Evolutionary conservation across 2,329 filamentous ascomycete genomes (phyloP).

Genomic region (Diaporthe citrichinensis): DNA sequence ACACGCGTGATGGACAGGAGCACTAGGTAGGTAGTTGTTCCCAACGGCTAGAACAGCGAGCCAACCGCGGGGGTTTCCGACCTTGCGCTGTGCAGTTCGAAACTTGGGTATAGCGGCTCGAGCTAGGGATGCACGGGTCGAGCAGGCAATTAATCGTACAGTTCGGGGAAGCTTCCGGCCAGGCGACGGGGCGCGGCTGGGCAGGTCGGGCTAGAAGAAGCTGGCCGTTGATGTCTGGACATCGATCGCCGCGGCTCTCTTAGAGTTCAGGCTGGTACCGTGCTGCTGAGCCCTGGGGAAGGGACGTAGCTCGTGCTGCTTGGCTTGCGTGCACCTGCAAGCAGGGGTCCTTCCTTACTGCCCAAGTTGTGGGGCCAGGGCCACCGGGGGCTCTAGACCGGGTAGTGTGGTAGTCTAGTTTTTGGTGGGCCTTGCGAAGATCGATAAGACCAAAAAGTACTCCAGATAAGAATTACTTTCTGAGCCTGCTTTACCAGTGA

Average conservation of each 20-base stretch:
- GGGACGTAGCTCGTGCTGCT: slow-evolving; percentile 23
- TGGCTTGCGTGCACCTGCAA: slow-evolving; percentile 5
- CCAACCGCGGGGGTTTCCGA: slow-evolving; percentile 20
- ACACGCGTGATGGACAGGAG: slow-evolving; percentile 22
- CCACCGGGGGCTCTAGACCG: neutral
- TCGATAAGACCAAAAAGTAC: slow-evolving; percentile 24
- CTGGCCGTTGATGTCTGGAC: slow-evolving; percentile 14
- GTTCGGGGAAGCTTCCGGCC: slow-evolving; percentile 25
- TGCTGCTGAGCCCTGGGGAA: slow-evolving; percentile 6
- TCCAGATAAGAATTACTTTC: slow-evolving; percentile 12
- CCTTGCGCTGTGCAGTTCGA: slow-evolving; percentile 6
- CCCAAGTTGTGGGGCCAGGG: neutral
- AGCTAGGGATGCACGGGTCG: slow-evolving; percentile 13
- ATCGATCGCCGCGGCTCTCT: slow-evolving; percentile 13
- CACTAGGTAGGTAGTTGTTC: neutral
- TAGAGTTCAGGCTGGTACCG: neutral
- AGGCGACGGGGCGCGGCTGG: neutral
- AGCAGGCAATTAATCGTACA: slow-evolving; percentile 1
- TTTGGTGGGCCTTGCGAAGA: slow-evolving; percentile 1
- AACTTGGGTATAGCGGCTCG: neutral
- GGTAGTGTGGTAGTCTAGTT: neutral
- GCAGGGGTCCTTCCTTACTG: slow-evolving; percentile 20
- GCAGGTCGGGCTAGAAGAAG: neutral
- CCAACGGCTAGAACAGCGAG: slow-evolving; percentile 21
- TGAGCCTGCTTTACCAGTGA: slow-evolving; percentile 1